Evolutionary conservation across 306 rosid genomes (phyloP), one percentile per base, ranked within the genome.

Genomic region (Quercus wislizeni): DNA sequence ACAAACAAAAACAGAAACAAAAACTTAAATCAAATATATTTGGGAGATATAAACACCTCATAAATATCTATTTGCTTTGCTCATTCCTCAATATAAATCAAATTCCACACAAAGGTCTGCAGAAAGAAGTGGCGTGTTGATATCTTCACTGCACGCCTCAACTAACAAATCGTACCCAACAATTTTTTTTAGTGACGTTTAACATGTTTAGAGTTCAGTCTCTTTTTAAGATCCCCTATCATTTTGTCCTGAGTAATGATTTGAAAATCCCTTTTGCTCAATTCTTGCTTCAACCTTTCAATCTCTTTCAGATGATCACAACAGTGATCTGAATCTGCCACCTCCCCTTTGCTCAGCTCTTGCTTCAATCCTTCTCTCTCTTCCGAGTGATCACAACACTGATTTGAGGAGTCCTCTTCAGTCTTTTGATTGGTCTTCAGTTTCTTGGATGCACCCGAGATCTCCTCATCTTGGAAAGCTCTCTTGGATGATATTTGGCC

Each of bases 241-340:
- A 64, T 65, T 63, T 78, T 77, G 74, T 73, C 76, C 77, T 74
- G 75, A 31, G 27, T 56, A 46, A 79, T 65, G 30, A 76, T 71
- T 71, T 82, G 80, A 64, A 76, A 54, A 15, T 85, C 90, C 81
- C 72, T 85, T 64, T 72, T 77, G 75, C 79, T 72, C 51, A 84
- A 62, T 69, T 76, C 80, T 77, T 82, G 63, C 81, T 84, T 82
- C 79, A 82, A 65, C 13, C 78, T 79, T 78, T 79, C 88, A 51
- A 87, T 85, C 58, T 84, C 87, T 68, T 68, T 35, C 72, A 35
- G 41, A 11, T 68, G 72, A 68, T 68, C 72, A 9, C 27, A 68
- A 35, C 72, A 18, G 52, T 35, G 72, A 35, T 35, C 17, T 12
- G 76, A 38, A 68, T 68, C 54, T 35, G 52, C 52, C 27, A n/a